Evolutionary conservation across 805 yeast species (phyloP).

Genomic region (Candida rishiriensis): DNA sequence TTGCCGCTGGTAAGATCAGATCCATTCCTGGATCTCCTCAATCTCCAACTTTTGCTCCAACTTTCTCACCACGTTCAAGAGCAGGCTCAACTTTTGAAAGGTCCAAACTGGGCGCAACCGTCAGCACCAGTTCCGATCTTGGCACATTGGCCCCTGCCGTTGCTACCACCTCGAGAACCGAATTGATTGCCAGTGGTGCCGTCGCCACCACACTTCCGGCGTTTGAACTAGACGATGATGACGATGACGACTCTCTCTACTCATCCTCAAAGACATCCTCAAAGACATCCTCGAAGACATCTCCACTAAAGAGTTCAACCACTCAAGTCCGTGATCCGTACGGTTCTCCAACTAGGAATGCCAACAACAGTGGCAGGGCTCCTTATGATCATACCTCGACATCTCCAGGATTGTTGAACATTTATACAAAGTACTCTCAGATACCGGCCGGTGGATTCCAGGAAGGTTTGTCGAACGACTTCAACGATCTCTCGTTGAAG

Average conservation of each 20-base stretch:
- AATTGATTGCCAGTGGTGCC: not conserved
- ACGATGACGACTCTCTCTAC: conserved; percentile 1
- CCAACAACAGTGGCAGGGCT: not conserved
- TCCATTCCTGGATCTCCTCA: conserved; percentile 29
- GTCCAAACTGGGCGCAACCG: conserved; percentile 5
- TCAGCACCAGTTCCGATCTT: not conserved
- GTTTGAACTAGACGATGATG: not conserved
- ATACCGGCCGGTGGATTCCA: conserved; percentile 16
- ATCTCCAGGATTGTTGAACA: conserved; percentile 28
- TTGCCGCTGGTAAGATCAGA: conserved; percentile 22
- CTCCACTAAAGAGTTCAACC: not conserved
- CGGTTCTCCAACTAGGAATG: not conserved
- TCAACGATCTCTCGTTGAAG: conserved; percentile 5
- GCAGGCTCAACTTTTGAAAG: conserved; percentile 6
- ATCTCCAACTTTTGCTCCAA: conserved; percentile 35
- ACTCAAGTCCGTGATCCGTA: not conserved
- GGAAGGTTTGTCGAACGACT: not conserved
- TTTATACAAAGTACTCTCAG: conserved; percentile 31
- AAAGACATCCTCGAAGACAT: not conserved
- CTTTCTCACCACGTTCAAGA: conserved; percentile 16
- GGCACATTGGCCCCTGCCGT: not conserved
- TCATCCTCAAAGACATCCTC: not conserved
- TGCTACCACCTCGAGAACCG: not conserved
- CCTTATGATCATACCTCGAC: conserved; percentile 4
- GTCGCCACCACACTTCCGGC: too few species aligned